phyloP scores from a whole-genome alignment of 2,329 filamentous ascomycete species.

The Verticillium alfalfae region DNA sequence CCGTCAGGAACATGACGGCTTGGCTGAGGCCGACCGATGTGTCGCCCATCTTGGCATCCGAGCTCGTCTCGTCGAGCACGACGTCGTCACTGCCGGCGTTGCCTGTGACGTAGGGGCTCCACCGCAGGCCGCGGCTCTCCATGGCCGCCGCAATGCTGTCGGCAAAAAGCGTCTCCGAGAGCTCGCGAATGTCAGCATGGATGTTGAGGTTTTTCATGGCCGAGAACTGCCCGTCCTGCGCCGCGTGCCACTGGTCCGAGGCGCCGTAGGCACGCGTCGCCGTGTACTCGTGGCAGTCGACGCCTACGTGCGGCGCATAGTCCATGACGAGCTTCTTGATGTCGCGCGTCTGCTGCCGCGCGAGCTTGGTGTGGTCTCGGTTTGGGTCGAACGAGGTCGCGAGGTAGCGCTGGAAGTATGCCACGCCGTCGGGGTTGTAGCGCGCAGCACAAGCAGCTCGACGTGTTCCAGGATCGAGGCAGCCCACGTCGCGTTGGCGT shows the following conservation, averaged over 20 bases:
- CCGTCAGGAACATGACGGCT: slow-evolving; percentile 20
- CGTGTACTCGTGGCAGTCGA: slow-evolving; percentile 26
- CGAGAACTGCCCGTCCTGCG: slow-evolving; percentile 18
- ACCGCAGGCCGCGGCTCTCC: slow-evolving; percentile 18
- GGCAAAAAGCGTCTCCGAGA: slow-evolving; percentile 21
- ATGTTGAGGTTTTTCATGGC: slow-evolving; percentile 27
- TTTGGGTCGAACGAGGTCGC: slow-evolving; percentile 24
- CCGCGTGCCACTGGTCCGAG: slow-evolving; percentile 4
- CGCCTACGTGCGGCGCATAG: slow-evolving; percentile 21
- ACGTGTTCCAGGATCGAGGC: slow-evolving; percentile 17
- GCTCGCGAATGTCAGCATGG: slow-evolving; percentile 17
- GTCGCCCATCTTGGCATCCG: slow-evolving; percentile 22
- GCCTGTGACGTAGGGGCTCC: slow-evolving; percentile 21
- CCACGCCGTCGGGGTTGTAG: slow-evolving; percentile 26
- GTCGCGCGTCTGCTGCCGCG: slow-evolving; percentile 21
- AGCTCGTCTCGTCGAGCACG: slow-evolving; percentile 18
- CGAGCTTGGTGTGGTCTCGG: slow-evolving; percentile 25
- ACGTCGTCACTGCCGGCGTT: slow-evolving; percentile 5
- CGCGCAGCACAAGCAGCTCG: slow-evolving; percentile 21
- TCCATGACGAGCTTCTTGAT: slow-evolving; percentile 20
- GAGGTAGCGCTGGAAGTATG: slow-evolving; percentile 23
- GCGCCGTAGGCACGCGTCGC: slow-evolving; percentile 8
- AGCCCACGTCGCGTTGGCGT: slow-evolving; percentile 21
- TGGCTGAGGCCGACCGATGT: slow-evolving; percentile 21
- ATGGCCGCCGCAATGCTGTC: slow-evolving; percentile 19